Percentiles rank a stretch among this genome's conserved stretches.
Evolutionary conservation across 495 filamentous ascomycete genomes (phyloP).

Genomic region (Cercophora sp.): DNA sequence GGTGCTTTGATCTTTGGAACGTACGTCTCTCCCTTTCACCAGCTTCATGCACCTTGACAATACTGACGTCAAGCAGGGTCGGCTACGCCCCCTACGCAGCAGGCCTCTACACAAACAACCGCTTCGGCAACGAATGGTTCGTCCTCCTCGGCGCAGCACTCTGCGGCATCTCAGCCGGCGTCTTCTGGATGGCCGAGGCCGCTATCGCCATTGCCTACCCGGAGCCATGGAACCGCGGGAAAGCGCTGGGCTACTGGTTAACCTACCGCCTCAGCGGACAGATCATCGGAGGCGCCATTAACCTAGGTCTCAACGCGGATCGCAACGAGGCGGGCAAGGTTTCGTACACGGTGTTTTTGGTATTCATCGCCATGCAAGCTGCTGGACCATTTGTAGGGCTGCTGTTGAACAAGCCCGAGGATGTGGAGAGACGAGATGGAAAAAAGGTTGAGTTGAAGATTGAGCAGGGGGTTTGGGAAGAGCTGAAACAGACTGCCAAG

Average conservation of each 20-base stretch:
- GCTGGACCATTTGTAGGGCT: no score
- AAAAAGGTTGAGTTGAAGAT: no score
- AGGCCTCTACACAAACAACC: slow-evolving; percentile 63
- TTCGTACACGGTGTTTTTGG: slow-evolving; percentile 55
- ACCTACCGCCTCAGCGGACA: slow-evolving; percentile 58
- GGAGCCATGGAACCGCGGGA: slow-evolving; percentile 58
- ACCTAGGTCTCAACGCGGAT: slow-evolving; percentile 56
- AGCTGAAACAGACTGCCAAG: no score
- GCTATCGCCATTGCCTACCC: slow-evolving; percentile 64
- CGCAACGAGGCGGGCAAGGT: slow-evolving; percentile 53
- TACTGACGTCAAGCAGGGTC: no score
- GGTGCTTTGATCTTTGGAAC: slow-evolving; percentile 61
- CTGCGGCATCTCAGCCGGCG: slow-evolving; percentile 60
- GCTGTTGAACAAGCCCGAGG: no score
- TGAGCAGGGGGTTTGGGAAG: no score
- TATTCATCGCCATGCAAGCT: slow-evolving; percentile 62
- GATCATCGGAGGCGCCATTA: slow-evolving; percentile 62
- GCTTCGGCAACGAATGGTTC: slow-evolving; percentile 60
- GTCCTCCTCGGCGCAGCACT: slow-evolving; percentile 59
- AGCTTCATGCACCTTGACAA: no score
- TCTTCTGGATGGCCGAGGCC: slow-evolving; percentile 66
- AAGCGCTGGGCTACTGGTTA: slow-evolving; percentile 59
- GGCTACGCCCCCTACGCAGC: slow-evolving; percentile 65
- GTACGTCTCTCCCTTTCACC: no score
- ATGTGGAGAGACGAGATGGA: no score